Evolutionary conservation across 768 basidiomycete species (phyloP), one percentile per base, ranked within the genome.

Genomic region (Pholiota microspora): DNA sequence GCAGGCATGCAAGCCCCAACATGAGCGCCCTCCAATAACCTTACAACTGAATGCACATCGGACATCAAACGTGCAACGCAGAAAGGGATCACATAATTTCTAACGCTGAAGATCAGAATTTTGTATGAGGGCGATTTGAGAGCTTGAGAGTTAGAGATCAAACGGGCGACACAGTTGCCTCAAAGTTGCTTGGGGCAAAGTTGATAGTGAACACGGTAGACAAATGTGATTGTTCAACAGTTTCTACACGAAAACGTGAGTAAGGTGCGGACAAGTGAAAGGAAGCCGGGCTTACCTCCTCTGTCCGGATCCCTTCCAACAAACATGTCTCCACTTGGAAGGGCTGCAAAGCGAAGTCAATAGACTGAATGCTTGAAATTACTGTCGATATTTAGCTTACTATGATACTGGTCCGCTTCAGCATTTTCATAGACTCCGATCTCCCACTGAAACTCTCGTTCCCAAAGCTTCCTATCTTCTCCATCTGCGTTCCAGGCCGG

Each of bases 251-350:
- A 29, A 23, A 48, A 48, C 15, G 6, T 21, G 15, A 8, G 8
- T 21, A 10, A 32, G 21, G 28, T 38, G 36, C 2, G 7, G 3
- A 23, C 7, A 42, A 42, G 9, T 18, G 3, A 40, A 16, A 40
- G 7, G 1, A 42, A 42, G 9, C 7, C 4, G 9, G n/a, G 21
- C 32, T 18, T 16, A 29, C 36, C 24, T 51, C 57, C 51, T 53
- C n/a, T n/a, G n/a, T 45, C 24, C 12, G 53, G 45, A 2, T 24
- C 50, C 8, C 55, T 36, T 2, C 50, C 45, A n/a, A 62, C 58
- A 27, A 59, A 52, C 54, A 57, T 57, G 31, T 62, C 55, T 16
- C 61, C 61, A 40, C 53, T 62, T 2, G 55, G 53, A 0, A 57
- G 56, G 8, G 44, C 61, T 62, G 32, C 10, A 49, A 9, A 51